Conservation (phyloP, 129 eudicot genomes). For the Centella asiatica region DNA sequence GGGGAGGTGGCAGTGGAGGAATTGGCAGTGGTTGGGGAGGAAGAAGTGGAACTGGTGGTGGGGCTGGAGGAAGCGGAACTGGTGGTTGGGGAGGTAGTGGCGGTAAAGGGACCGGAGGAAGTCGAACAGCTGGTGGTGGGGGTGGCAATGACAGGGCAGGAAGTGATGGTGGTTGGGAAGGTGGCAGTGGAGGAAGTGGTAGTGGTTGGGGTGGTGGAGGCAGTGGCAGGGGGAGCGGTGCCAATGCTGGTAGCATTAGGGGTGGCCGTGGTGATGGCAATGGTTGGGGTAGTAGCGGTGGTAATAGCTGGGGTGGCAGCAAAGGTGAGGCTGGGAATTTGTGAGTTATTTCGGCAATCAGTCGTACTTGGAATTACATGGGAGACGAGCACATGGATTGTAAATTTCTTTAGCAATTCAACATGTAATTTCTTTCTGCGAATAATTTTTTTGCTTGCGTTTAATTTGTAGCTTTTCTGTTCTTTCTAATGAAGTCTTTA, state of each 20-base stretch:
- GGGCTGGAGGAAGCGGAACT: background rate
- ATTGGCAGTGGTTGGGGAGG: background rate
- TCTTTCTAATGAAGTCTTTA: too few relatives aligned
- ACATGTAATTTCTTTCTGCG: too few relatives aligned
- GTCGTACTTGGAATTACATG: background rate
- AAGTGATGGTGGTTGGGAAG: constrained; percentile 27
- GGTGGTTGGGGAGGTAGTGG: background rate
- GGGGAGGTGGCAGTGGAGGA: background rate
- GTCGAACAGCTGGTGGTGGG: constrained; percentile 10
- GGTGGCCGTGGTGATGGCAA: background rate
- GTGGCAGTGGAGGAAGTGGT: constrained; percentile 2
- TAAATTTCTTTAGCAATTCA: accelerated
- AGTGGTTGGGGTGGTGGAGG: background rate
- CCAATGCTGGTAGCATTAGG: background rate
- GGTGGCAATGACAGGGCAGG: background rate
- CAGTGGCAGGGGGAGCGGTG: background rate
- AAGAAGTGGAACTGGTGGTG: background rate
- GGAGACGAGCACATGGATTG: background rate
- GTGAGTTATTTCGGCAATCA: background rate
- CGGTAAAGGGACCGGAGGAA: too few relatives aligned
- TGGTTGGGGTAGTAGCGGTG: background rate
- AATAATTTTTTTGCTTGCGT: too few relatives aligned
- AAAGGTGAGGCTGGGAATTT: background rate
- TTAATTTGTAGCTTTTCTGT: too few relatives aligned
- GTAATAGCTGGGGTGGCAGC: background rate